A percentile compares a stretch with the other conserved stretches of the same genome.
These are phyloP conservation scores for Eucalyptus tenuipes DNA, from an alignment of 345 rosid species.

Conservation along the genomic window DNA sequence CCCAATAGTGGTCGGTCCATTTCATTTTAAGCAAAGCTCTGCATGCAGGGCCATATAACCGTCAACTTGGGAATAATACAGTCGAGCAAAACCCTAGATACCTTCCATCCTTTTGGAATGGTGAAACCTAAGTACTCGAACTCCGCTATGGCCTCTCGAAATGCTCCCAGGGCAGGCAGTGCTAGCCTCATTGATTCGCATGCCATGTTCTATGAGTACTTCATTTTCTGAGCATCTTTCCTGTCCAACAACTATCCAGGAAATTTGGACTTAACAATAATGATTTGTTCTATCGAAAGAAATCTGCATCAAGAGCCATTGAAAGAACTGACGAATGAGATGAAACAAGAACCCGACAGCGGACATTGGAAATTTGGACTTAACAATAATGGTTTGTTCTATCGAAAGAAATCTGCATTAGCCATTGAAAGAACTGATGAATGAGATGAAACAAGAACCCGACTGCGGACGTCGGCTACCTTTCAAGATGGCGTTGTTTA, in stretches of 20 bases:
- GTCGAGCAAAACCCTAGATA: neutral
- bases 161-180: conserved; percentile 5
- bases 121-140: conserved; percentile 5
- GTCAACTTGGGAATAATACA: neutral
- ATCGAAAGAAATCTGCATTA: too few species aligned
- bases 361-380: neutral
- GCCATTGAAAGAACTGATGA: neutral
- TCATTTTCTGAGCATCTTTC: conserved; percentile 17
- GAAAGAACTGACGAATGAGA: neutral
- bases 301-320: neutral
- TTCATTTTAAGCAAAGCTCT: neutral
- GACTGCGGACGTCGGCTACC: neutral
- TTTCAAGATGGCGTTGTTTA: neutral
- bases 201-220: conserved; percentile 7
- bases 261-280: neutral
- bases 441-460: neutral
- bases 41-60: neutral
- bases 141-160: conserved; percentile 10
- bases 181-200: conserved; percentile 8
- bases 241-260: conserved; percentile 1
- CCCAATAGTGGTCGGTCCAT: neutral
- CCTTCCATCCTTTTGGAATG: conserved; percentile 23
- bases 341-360: neutral
- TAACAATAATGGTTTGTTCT: conserved; percentile 7
- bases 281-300: conserved; percentile 1